Evolutionary conservation across 148 eudicot genomes (phyloP).

Genomic region (Limonium bicolor): DNA sequence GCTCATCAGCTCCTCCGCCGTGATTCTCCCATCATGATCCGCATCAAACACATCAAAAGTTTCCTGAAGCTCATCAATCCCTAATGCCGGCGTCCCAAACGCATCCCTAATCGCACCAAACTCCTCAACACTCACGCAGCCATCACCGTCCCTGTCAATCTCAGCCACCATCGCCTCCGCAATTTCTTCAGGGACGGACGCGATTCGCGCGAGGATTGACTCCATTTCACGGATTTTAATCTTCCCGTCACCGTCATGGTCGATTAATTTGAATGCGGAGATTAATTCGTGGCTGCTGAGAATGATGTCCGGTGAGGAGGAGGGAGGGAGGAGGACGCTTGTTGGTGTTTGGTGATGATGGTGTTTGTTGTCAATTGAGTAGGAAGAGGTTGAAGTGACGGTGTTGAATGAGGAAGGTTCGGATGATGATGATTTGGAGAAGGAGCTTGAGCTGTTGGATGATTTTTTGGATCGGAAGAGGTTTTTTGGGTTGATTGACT

Average conservation of each 20-base stretch:
- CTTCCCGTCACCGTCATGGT: conserved; percentile 53
- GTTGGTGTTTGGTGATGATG: conserved; percentile 22
- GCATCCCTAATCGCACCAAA: conserved; percentile 31
- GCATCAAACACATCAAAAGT: conserved; percentile 56
- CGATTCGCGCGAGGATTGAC: conserved; percentile 25
- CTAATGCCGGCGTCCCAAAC: conserved; percentile 38
- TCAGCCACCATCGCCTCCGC: conserved; percentile 32
- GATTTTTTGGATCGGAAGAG: conserved; percentile 23
- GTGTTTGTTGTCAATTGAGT: conserved; percentile 9
- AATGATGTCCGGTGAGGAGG: background rate
- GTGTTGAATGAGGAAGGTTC: conserved; percentile 24
- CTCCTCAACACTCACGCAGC: conserved; percentile 49
- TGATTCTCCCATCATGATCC: conserved; percentile 57
- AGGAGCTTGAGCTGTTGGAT: background rate
- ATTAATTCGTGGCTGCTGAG: conserved; percentile 16
- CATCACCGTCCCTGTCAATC: conserved; percentile 53
- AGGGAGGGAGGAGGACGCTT: conserved; percentile 3
- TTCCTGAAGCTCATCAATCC: conserved; percentile 30
- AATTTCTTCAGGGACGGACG: conserved; percentile 26
- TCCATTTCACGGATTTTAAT: conserved; percentile 31
- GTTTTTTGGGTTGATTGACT: conserved; percentile 27
- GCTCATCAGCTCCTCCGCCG: conserved; percentile 44
- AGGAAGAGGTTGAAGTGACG: conserved; percentile 12
- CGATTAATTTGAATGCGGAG: conserved; percentile 42
- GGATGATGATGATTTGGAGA: conserved; percentile 9